Evolutionary conservation across 2,329 filamentous ascomycete species (phyloP).

Genomic region (Diaporthe sp.): DNA sequence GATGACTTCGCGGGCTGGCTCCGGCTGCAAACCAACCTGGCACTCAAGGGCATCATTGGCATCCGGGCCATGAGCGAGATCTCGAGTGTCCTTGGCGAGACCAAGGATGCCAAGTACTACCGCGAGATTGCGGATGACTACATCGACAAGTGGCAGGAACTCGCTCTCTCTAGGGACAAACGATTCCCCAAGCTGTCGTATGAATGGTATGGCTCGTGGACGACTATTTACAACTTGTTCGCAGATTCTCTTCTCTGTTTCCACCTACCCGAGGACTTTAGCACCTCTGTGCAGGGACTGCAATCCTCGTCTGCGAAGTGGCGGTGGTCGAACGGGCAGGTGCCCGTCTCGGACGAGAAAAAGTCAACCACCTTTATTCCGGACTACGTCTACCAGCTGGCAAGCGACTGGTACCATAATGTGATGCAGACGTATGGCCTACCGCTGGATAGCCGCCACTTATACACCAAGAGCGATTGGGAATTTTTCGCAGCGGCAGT

Average conservation of each 20-base stretch:
- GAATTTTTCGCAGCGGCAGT: slow-evolving; percentile 90
- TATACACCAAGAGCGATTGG: slow-evolving; percentile 93
- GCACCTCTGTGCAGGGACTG: background rate
- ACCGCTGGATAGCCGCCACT: slow-evolving; percentile 83
- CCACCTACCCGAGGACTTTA: slow-evolving; percentile 60
- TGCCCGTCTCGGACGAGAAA: slow-evolving; percentile 40
- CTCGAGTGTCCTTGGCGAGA: slow-evolving; percentile 68
- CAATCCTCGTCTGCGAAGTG: slow-evolving; percentile 31
- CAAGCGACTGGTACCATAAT: slow-evolving; percentile 83
- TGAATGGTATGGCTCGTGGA: slow-evolving; percentile 86
- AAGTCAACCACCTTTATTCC: slow-evolving; percentile 71
- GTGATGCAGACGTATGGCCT: slow-evolving; percentile 87
- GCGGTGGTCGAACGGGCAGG: slow-evolving; percentile 40
- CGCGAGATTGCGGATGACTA: slow-evolving; percentile 74
- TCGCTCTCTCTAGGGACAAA: slow-evolving; percentile 77
- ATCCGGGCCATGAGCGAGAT: slow-evolving; percentile 83
- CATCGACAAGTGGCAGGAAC: slow-evolving; percentile 78
- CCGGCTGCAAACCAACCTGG: slow-evolving; percentile 80
- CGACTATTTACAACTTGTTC: slow-evolving; percentile 83
- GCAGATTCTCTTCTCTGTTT: slow-evolving; percentile 84
- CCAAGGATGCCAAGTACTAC: slow-evolving; percentile 71
- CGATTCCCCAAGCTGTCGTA: slow-evolving; percentile 84
- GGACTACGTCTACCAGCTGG: slow-evolving; percentile 79
- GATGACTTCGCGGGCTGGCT: slow-evolving; percentile 85
- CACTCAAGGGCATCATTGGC: slow-evolving; percentile 82